Base-by-base conservation (phyloP, 1,139 yeast species). In the Candida freyschussii region DNA sequence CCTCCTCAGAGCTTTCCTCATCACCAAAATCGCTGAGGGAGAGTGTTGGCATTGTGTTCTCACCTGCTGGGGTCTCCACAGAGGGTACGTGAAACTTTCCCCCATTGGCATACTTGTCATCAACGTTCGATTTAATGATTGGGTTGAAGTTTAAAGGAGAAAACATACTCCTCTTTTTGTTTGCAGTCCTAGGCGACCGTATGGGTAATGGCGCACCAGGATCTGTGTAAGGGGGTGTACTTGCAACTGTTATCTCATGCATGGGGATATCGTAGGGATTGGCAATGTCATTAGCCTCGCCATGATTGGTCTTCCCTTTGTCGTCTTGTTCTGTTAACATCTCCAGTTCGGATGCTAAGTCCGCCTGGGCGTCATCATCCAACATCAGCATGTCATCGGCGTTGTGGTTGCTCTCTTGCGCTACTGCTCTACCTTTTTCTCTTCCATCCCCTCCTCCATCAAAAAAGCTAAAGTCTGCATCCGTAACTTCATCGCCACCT, bases 71-170 rank as follows among this genome's bases (percentile, higher is more conserved):
- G 2, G 45, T 40, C 4, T 35, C 49, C 15, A 33, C 44, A 9
- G 33, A 59, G 57, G 45, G 32, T 7, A 78, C 84, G 51, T 78
- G 84, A 50, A 81, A 86, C 49, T 85, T 81, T 3, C 96, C 96
- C 6, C 96, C 96, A 47, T 73, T 72, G 7, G 84, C 81, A 48
- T 86, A 86, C 50, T 86, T 86, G 36, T 83, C 77, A 53, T 86
- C 95, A 17, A 86, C 78, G 40, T 75, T 77, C 32, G 75, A 73
- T 41, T 77, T 77, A 32, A 85, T 84, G 21, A 78, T 71, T 0
- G 95, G 93, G 47, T 84, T 83, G 58, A 86, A 86, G 26, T 72
- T 68, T 21, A 86, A 64, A 0, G 95, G 95, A 0, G 95, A 84
- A 55, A 84, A 86, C 1, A 78, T 73, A 24, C 91, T 81, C 40